Percentiles rank a stretch among this genome's conserved stretches.
These are phyloP conservation scores for Claviceps fusiformis DNA, from an alignment of 2,329 filamentous ascomycete species.

Conservation along the genomic window DNA sequence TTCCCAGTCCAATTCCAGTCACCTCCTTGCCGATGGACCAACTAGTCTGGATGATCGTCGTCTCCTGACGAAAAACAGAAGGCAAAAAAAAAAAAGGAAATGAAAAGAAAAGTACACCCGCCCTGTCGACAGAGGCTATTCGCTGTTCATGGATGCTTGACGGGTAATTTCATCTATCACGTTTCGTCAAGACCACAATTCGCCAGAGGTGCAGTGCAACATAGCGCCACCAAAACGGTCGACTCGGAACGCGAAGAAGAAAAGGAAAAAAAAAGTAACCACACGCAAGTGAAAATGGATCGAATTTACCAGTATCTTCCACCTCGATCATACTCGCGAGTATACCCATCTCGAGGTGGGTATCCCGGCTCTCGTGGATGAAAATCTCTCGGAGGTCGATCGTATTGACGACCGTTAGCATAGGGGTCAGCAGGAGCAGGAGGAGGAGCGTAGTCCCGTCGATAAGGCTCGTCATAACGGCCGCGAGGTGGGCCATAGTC, in stretches of 20 bases:
- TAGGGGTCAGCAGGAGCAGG: constrained; percentile 52
- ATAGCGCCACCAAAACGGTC: background rate
- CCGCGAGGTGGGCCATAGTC: constrained; percentile 61
- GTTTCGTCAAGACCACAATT: constrained; percentile 22
- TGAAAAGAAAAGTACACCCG: too few species aligned
- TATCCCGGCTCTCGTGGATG: constrained; percentile 30
- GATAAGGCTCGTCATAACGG: constrained; percentile 67
- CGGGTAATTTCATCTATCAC: constrained; percentile 19
- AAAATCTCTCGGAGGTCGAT: constrained; percentile 39
- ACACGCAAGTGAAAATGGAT: constrained; percentile 9
- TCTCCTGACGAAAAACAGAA: background rate
- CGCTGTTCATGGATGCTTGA: background rate
- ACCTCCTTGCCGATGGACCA: background rate
- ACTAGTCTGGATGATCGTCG: background rate
- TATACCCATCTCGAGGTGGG: constrained; percentile 25
- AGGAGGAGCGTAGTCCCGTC: constrained; percentile 51
- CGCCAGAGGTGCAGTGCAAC: constrained; percentile 4
- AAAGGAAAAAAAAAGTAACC: background rate
- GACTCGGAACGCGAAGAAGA: background rate
- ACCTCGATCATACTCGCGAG: constrained; percentile 36
- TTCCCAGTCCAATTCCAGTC: background rate
- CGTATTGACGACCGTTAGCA: constrained; percentile 41
- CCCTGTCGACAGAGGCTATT: background rate
- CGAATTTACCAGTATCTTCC: constrained; percentile 36
- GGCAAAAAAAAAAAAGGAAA: too few species aligned